Evolutionary conservation across 1,284 basidiomycete genomes (phyloP).

Genomic region (Laetiporus sulphureus): DNA sequence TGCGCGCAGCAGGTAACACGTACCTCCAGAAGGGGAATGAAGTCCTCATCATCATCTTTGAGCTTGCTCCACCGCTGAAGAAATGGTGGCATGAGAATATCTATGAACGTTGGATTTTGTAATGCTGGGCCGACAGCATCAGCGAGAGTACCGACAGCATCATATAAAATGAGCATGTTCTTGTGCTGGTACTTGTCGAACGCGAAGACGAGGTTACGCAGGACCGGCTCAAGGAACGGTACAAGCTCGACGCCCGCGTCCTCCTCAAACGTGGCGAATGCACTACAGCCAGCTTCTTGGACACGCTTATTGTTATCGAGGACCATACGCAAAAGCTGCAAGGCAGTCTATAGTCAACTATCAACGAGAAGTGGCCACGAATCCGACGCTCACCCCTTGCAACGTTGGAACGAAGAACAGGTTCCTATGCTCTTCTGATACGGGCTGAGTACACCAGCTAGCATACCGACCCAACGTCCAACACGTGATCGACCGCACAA

Average conservation of each 20-base stretch:
- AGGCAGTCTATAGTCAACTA: too few relatives aligned
- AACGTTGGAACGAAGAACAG: constrained; percentile 94
- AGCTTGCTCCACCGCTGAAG: constrained; percentile 87
- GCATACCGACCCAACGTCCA: constrained; percentile 99
- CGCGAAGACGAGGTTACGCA: constrained; percentile 92
- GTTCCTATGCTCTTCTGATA: constrained; percentile 80
- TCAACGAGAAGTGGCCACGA: too few relatives aligned
- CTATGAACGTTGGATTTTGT: constrained; percentile 82
- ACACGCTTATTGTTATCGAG: constrained; percentile 99
- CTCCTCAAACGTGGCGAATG: constrained; percentile 98
- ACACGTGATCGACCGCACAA: constrained; percentile 97
- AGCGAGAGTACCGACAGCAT: constrained; percentile 95
- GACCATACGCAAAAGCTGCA: constrained; percentile 91
- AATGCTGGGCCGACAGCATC: constrained; percentile 91
- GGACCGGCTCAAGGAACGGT: constrained; percentile 92
- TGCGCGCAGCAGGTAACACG: constrained; percentile 14
- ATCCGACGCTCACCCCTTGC: constrained; percentile 90
- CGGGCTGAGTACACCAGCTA: constrained; percentile 86
- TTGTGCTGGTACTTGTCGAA: constrained; percentile 99
- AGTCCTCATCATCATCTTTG: constrained; percentile 85
- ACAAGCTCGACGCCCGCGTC: constrained; percentile 88
- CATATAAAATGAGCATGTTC: constrained; percentile 97
- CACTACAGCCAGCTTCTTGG: constrained; percentile 98
- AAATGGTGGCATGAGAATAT: constrained; percentile 95
- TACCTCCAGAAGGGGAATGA: constrained; percentile 93